A percentile compares a stretch with the other conserved stretches of the same genome.
Evolutionary conservation across 176 grass and related monocot genomes (phyloP).

Genomic region (Aechmea fasciata): DNA sequence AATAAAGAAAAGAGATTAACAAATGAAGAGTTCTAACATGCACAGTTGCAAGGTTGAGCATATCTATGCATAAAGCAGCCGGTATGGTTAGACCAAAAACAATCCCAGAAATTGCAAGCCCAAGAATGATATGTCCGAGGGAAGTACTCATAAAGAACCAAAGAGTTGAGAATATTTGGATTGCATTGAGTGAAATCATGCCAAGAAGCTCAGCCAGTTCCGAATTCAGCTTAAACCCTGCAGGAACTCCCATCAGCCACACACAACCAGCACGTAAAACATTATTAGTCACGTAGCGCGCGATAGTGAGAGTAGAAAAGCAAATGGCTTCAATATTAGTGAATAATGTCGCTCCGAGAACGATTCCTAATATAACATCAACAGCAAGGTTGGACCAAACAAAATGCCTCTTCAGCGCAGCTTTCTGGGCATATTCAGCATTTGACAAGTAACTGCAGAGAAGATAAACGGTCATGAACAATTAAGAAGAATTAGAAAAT

Average conservation of each 20-base stretch:
- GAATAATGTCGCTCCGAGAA: constrained; percentile 47
- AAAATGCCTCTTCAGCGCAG: constrained; percentile 53
- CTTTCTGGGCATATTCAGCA: constrained; percentile 56
- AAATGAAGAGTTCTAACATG: constrained; percentile 66
- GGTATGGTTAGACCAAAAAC: constrained; percentile 59
- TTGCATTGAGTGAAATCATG: constrained; percentile 71
- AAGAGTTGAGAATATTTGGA: constrained; percentile 91
- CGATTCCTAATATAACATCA: constrained; percentile 62
- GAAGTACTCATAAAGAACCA: constrained; percentile 55
- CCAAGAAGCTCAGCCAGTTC: constrained; percentile 80
- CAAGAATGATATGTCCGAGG: constrained; percentile 42
- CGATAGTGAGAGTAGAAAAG: constrained; percentile 32
- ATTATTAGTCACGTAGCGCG: constrained; percentile 46
- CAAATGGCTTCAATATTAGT: constrained; percentile 52
- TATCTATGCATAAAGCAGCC: constrained; percentile 62
- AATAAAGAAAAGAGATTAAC: constrained; percentile 79
- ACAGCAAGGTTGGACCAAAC: constrained; percentile 60
- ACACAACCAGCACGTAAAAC: constrained; percentile 86
- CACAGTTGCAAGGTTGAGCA: constrained; percentile 56
- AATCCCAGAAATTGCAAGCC: constrained; percentile 53
- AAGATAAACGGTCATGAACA: constrained; percentile 2
- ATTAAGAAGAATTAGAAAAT: neutral
- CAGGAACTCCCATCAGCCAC: constrained; percentile 96
- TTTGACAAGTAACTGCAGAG: constrained; percentile 46
- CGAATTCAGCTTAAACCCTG: constrained; percentile 92